Evolutionary conservation across 306 rosid species (phyloP), one percentile per base, ranked within the genome.

Genomic region (Citrullus amarus): DNA sequence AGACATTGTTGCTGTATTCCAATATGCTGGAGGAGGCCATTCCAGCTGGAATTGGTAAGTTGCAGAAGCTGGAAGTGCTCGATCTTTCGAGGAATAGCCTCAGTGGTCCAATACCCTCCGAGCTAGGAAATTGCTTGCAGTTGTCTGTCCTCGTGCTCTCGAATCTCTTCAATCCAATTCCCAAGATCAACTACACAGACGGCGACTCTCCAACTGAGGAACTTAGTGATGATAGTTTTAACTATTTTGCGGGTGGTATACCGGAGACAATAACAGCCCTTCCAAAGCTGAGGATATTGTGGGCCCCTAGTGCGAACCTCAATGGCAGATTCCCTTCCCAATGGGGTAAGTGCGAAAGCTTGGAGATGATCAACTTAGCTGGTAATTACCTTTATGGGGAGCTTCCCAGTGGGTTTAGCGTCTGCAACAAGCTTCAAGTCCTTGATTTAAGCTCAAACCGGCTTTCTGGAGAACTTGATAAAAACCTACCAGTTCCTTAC

Each of bases 51-150:
- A 80, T 93, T 9, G 96, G 97, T 6, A 79, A 15, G 48, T 93
- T 93, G 76, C 80, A 70, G 84, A 86, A 54, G 70, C 93, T 93
- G 22, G 79, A 89, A 80, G 88, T 92, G 76, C 66, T 93, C 77
- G 98, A 93, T 85, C 91, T 93, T 86, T 93, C 98, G 0, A 88
- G 98, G 83, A 93, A 93, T 79, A 85, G 88, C 67, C 92, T 93
- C 25, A 85, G 93, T 46, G 89, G 96, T 78, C 65, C 82, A 0
- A 82, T 93, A 36, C 98, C 98, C 5, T 30, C 30, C 0, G 86
- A 84, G 83, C 92, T 93, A 30, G 97, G 97, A 76, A 90, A 89
- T 41, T 93, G 97, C 80, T 72, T 68, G 3, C 80, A 85, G 78
- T 78, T 93, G 82, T 83, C 91, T 20, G 91, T 90, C 2, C 88